A percentile compares a stretch with the other conserved stretches of the same genome.
Conservation (phyloP, 257 asterid genomes). For the Thymus quinquecostatus region DNA sequence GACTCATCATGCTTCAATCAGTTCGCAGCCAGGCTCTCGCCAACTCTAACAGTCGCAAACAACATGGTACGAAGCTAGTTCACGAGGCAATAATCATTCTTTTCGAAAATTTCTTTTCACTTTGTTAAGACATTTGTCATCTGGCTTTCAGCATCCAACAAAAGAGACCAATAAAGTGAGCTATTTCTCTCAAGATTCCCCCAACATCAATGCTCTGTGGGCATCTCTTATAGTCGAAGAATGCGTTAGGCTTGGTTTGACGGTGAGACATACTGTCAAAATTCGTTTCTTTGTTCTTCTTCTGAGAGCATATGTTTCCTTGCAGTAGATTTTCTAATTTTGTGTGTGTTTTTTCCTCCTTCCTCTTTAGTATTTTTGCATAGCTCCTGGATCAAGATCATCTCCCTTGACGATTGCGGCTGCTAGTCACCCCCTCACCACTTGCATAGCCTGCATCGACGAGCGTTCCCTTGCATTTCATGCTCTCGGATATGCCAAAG, state of each 20-base stretch:
- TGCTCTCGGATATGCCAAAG: constrained; percentile 96
- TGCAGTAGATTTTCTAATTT: constrained; percentile 1
- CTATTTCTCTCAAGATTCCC: constrained; percentile 49
- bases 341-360: constrained; percentile 51
- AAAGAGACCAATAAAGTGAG: constrained; percentile 39
- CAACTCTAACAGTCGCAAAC: constrained; percentile 63
- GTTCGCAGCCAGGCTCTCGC: constrained; percentile 78
- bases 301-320: constrained; percentile 16
- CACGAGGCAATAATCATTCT: constrained; percentile 17
- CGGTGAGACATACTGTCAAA: constrained; percentile 58
- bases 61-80: constrained; percentile 65
- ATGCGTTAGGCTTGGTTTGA: constrained; percentile 91
- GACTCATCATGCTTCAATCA: constrained; percentile 57
- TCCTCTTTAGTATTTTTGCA: constrained; percentile 78
- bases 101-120: constrained; percentile 16
- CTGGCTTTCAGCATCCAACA: constrained; percentile 52
- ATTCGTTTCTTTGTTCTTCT: constrained; percentile 15
- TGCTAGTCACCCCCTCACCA: constrained; percentile 83
- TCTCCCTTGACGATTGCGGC: constrained; percentile 98
- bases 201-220: constrained; percentile 87
- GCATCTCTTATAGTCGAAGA: constrained; percentile 93
- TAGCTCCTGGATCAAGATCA: constrained; percentile 99
- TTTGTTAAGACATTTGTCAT: constrained; percentile 18
- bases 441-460: constrained; percentile 87
- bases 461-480: constrained; percentile 97